Evolutionary conservation across 129 eudicot genomes (phyloP), one percentile per base, ranked within the genome.

Genomic region (Flaveria ramosissima): DNA sequence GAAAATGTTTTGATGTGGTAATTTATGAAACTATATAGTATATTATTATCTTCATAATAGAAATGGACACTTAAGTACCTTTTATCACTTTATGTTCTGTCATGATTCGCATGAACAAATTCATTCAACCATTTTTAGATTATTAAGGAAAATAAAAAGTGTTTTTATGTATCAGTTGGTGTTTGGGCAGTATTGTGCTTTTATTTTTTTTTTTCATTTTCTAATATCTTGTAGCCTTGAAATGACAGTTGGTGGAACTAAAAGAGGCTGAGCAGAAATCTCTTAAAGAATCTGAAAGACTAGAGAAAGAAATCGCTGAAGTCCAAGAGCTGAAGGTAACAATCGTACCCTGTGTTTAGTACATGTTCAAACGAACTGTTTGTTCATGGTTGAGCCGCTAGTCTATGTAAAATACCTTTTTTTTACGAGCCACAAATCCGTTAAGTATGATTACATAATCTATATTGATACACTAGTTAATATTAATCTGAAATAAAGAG

Each of bases 301-400:
- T 93, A 73, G 98, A 93, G 80, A 93, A 90, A 80, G 98, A 93
- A 88, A 87, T 93, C 67, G 97, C 92, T 23, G 97, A 93, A 1
- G 92, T 88, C 46, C 89, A 90, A 83, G 98, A 93, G 70, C 80
- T 93, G 74, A 93, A 93, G 98, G 98, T 93, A 60, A 71, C 63
- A 71, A 72, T 19, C 0, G 15, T 52, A 53, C 39, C 10, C 26
- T 41, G 74, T 1, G 8, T 56, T 0, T 61, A 61, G 9, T 23
- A 64, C 46, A 13, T 16, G 23, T 64, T 23, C 21, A 64, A 30
- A 7, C 1, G 47, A 2, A 30, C 3, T 19, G 50, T 36, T 4
- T 32, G 39, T 32, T 4, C 2, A 3, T 10, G 13, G 21, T 66
- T 36, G 48, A 66, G 50, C 76, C 45, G 19, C 6, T 3, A 14